A percentile compares a stretch with the other conserved stretches of the same genome.
Evolutionary conservation across 768 basidiomycete genomes (phyloP).

Genomic region (Macrocybe gigantea): DNA sequence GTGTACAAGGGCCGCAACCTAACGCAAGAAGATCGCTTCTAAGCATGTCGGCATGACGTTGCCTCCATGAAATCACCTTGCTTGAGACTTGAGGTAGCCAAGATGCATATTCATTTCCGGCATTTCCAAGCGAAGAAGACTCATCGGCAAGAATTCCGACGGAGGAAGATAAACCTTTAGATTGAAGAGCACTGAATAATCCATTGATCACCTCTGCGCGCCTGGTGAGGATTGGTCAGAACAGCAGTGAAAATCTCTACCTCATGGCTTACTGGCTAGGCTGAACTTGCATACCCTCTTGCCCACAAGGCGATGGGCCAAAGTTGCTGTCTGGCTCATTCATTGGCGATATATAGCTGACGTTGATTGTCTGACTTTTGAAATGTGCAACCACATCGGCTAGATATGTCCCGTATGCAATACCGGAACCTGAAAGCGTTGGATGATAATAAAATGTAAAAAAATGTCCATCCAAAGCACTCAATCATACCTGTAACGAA

Average conservation of each 20-base stretch:
- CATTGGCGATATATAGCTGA: slow-evolving; percentile 37
- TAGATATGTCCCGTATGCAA: slow-evolving; percentile 34
- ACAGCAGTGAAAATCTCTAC: not conserved
- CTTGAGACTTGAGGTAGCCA: slow-evolving; percentile 28
- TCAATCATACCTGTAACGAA: slow-evolving; percentile 23
- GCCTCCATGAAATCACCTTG: slow-evolving; percentile 14
- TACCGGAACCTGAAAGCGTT: slow-evolving; percentile 18
- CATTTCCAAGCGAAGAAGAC: slow-evolving; percentile 25
- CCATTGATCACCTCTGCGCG: slow-evolving; percentile 35
- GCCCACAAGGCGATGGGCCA: slow-evolving; percentile 33
- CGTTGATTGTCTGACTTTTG: slow-evolving; percentile 27
- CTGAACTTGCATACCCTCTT: slow-evolving; percentile 40
- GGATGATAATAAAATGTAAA: not conserved
- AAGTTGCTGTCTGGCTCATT: slow-evolving; percentile 36
- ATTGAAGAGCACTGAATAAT: slow-evolving; percentile 25
- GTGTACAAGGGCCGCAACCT: slow-evolving; percentile 34
- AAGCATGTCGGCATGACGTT: no score
- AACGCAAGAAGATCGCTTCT: not conserved
- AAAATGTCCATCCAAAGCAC: not conserved
- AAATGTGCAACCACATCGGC: slow-evolving; percentile 37
- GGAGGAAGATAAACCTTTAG: slow-evolving; percentile 18
- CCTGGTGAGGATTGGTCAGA: slow-evolving; percentile 8
- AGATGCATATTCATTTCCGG: slow-evolving; percentile 23
- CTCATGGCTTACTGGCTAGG: slow-evolving; percentile 25
- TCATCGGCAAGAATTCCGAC: slow-evolving; percentile 39